These are phyloP conservation scores for Paraconiothyrium brasiliense DNA, from an alignment of 2,329 filamentous ascomycete species.

Conservation along the genomic window DNA sequence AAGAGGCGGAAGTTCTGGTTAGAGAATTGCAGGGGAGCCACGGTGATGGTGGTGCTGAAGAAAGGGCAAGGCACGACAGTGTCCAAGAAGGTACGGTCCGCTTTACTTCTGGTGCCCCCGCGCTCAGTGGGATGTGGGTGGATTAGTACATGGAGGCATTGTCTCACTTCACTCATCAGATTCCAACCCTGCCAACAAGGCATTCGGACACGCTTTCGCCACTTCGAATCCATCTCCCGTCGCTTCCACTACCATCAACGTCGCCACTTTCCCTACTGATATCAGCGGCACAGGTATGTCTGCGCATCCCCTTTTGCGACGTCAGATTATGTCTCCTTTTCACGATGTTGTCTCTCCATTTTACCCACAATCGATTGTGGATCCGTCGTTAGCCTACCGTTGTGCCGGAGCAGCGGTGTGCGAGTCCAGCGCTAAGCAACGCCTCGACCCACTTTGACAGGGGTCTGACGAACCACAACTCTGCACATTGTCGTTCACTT, in stretches of 20 bases:
- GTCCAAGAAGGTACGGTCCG: constrained; percentile 35
- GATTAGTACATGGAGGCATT: constrained; percentile 6
- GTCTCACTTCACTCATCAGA: constrained; percentile 12
- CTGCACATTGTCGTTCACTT: constrained; percentile 8
- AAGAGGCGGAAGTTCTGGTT: constrained; percentile 32
- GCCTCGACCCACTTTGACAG: constrained; percentile 4
- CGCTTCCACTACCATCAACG: constrained; percentile 11
- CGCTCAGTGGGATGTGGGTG: neutral
- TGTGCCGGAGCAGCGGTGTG: constrained; percentile 14
- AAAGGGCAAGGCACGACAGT: constrained; percentile 38
- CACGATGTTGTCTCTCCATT: neutral
- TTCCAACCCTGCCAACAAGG: constrained; percentile 7
- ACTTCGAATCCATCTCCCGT: constrained; percentile 9
- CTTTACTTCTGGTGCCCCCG: neutral
- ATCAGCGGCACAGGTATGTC: constrained; percentile 10
- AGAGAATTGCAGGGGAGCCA: constrained; percentile 25
- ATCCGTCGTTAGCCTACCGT: constrained; percentile 11
- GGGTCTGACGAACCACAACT: constrained; percentile 10
- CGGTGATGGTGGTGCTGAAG: constrained; percentile 29
- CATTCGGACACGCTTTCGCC: constrained; percentile 7
- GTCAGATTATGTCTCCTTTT: neutral
- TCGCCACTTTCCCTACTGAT: constrained; percentile 5
- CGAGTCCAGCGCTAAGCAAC: constrained; percentile 12
- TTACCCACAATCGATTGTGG: constrained; percentile 2
- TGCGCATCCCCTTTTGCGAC: neutral